phyloP scores from a whole-genome alignment of 805 yeast species.

The Kazachstania psychrophila region DNA sequence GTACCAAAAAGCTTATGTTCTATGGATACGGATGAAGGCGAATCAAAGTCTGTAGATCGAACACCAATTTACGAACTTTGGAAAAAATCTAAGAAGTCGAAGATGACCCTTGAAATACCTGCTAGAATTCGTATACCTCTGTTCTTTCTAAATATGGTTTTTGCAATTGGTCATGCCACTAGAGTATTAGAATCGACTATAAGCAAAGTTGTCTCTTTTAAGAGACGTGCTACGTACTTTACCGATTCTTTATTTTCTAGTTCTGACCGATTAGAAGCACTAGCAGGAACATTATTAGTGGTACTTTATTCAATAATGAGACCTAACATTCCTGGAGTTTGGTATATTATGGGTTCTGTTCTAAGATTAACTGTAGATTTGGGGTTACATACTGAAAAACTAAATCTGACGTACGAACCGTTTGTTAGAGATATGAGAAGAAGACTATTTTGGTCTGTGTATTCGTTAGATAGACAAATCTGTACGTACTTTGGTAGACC shows the following conservation, averaged over 20 bases:
- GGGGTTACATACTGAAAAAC: constrained; percentile 67
- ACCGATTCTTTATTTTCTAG: constrained; percentile 50
- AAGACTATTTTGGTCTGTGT: constrained; percentile 82
- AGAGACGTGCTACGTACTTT: constrained; percentile 52
- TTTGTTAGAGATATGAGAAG: constrained; percentile 60
- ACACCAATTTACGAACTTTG: constrained; percentile 32
- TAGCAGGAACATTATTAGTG: constrained; percentile 62
- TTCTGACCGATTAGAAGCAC: constrained; percentile 53
- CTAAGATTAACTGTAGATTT: constrained; percentile 72
- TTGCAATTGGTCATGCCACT: constrained; percentile 73
- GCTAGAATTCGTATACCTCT: constrained; percentile 41
- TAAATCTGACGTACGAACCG: constrained; percentile 37
- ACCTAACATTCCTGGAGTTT: constrained; percentile 85
- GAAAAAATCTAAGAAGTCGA: constrained; percentile 31
- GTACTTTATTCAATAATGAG: constrained; percentile 75
- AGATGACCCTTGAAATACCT: constrained; percentile 39
- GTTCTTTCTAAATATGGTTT: constrained; percentile 64
- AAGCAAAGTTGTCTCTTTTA: constrained; percentile 59
- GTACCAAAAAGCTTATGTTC: constrained; percentile 13
- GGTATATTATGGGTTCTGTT: constrained; percentile 82
- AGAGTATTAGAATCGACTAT: constrained; percentile 60
- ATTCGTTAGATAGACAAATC: constrained; percentile 75
- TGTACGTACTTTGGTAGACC: constrained; percentile 84
- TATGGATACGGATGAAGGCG: constrained; percentile 7
- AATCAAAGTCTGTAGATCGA: background rate